Evolutionary conservation across 305 asterid species (phyloP).

Genomic region (Fraxinus angustifolia): DNA sequence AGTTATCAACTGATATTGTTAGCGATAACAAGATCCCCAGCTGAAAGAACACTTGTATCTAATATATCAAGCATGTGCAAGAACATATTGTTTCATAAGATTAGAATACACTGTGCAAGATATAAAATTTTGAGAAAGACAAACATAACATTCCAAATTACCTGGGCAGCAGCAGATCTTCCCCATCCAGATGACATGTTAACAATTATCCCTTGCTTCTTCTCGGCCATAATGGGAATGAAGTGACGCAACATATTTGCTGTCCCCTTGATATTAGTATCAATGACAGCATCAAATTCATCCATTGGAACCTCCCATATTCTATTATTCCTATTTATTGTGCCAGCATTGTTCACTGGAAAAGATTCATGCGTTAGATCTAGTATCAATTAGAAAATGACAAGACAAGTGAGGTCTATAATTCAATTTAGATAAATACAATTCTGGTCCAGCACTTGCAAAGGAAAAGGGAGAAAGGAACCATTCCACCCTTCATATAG

Average conservation of each 20-base stretch:
- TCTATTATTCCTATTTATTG: slow-evolving; percentile 76
- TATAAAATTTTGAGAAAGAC: slow-evolving; percentile 10
- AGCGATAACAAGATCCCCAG: slow-evolving; percentile 4
- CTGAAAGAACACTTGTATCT: slow-evolving; percentile 13
- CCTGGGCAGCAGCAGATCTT: slow-evolving; percentile 97
- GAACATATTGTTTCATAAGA: not conserved
- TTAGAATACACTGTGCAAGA: not conserved
- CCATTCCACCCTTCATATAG: too few relatives aligned
- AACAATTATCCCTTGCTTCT: slow-evolving; percentile 76
- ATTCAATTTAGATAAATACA: too few relatives aligned
- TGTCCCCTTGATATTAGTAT: slow-evolving; percentile 77
- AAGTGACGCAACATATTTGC: slow-evolving; percentile 76
- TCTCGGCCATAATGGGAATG: slow-evolving; percentile 74
- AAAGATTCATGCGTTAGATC: slow-evolving; percentile 7
- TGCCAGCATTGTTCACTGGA: slow-evolving; percentile 79
- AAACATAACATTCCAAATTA: slow-evolving; percentile 23
- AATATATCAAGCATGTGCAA: not conserved
- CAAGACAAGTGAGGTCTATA: too few relatives aligned
- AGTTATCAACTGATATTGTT: slow-evolving; percentile 10
- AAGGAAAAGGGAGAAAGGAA: too few relatives aligned
- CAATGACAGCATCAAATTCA: slow-evolving; percentile 69
- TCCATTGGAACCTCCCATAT: slow-evolving; percentile 89
- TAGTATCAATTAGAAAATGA: too few relatives aligned
- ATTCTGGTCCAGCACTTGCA: too few relatives aligned
- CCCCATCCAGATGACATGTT: slow-evolving; percentile 99